Evolutionary conservation across 1,284 basidiomycete species (phyloP).

Genomic region (Rhodotorula sp.): DNA sequence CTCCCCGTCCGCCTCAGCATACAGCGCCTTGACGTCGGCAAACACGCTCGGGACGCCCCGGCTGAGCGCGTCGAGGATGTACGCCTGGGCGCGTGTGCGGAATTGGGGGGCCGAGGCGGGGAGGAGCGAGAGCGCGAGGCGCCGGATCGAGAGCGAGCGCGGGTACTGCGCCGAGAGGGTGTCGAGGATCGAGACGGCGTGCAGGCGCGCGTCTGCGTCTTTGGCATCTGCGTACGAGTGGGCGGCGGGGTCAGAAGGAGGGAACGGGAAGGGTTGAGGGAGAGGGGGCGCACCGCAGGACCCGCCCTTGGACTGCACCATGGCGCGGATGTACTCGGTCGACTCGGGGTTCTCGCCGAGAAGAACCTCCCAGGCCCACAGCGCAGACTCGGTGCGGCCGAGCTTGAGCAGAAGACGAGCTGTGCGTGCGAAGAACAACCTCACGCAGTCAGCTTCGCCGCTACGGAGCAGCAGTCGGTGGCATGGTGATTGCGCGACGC

Average conservation of each 20-base stretch:
- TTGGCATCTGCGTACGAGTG: slow-evolving; percentile 51
- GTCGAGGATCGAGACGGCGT: slow-evolving; percentile 63
- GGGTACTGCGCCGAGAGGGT: slow-evolving; percentile 66
- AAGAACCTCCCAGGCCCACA: slow-evolving; percentile 73
- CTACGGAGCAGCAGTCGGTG: neutral
- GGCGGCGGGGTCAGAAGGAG: slow-evolving; percentile 16
- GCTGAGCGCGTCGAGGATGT: slow-evolving; percentile 70
- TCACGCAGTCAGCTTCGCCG: slow-evolving; percentile 62
- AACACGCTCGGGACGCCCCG: slow-evolving; percentile 95
- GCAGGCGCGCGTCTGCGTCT: slow-evolving; percentile 58
- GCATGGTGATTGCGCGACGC: neutral
- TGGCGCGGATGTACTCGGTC: slow-evolving; percentile 75
- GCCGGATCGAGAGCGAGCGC: slow-evolving; percentile 68
- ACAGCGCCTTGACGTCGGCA: slow-evolving; percentile 86
- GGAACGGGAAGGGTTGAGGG: neutral
- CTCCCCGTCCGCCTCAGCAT: slow-evolving; percentile 50
- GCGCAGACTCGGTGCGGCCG: slow-evolving; percentile 61
- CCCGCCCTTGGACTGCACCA: slow-evolving; percentile 67
- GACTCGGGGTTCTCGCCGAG: slow-evolving; percentile 85
- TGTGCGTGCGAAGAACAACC: slow-evolving; percentile 49
- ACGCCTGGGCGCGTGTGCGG: slow-evolving; percentile 64
- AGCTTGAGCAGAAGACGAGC: slow-evolving; percentile 71
- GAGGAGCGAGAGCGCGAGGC: slow-evolving; percentile 69
- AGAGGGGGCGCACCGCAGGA: slow-evolving; percentile 60
- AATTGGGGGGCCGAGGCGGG: slow-evolving; percentile 61